These are phyloP conservation scores for Acmispon strigosus DNA, from an alignment of 306 rosid genomes.

Conservation along the genomic window DNA sequence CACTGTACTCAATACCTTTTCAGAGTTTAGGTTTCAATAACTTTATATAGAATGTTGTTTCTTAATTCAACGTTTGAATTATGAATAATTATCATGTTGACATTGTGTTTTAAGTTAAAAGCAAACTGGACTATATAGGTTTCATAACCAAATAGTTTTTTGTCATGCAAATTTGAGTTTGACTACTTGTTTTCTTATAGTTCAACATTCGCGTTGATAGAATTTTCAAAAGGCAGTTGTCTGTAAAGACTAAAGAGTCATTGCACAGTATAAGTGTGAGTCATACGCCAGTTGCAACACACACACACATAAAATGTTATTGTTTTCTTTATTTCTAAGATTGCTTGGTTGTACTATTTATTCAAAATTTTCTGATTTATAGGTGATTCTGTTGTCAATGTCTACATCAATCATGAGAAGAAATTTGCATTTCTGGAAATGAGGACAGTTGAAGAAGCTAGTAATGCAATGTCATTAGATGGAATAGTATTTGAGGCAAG, in stretches of 20 bases:
- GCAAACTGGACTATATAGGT: not conserved
- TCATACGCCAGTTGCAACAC: not conserved
- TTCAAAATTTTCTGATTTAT: slow-evolving; percentile 28
- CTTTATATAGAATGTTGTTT: not conserved
- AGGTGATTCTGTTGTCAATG: slow-evolving; percentile 86
- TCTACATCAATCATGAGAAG: slow-evolving; percentile 82
- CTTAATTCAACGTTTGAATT: not conserved
- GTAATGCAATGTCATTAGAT: slow-evolving; percentile 87
- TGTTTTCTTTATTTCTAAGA: not conserved
- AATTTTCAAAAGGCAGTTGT: not conserved
- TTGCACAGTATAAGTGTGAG: not conserved
- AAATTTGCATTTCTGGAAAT: slow-evolving; percentile 88
- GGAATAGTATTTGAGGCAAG: slow-evolving; percentile 80
- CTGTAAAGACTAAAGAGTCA: not conserved
- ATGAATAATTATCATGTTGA: not conserved
- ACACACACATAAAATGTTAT: not conserved
- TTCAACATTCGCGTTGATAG: not conserved
- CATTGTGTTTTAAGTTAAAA: not conserved
- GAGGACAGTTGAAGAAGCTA: slow-evolving; percentile 90
- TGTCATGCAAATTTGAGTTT: not conserved
- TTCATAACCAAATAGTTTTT: not conserved
- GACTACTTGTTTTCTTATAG: not conserved
- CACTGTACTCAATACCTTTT: not conserved
- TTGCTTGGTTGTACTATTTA: slow-evolving; percentile 2
- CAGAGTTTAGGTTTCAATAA: not conserved